A percentile compares a stretch with the other conserved stretches of the same genome.
These are phyloP conservation scores for Aspergillus fructus DNA, from an alignment of 2,329 filamentous ascomycete genomes.

Conservation along the genomic window DNA sequence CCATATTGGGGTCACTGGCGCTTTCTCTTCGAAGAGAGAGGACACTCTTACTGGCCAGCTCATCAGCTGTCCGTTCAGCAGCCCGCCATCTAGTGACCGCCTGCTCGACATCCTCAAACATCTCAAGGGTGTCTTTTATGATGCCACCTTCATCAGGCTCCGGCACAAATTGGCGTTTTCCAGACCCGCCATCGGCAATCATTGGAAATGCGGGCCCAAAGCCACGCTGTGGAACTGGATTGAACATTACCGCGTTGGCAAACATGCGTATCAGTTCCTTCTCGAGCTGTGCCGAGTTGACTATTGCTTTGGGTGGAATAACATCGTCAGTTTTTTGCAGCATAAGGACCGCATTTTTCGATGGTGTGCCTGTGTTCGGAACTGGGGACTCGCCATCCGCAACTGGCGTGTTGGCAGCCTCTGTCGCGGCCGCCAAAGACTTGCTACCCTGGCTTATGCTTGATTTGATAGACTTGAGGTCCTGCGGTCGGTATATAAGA, in stretches of 20 bases:
- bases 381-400: conserved; percentile 55
- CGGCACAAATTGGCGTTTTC: conserved; percentile 54
- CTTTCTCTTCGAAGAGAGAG: conserved; percentile 38
- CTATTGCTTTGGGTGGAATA: conserved; percentile 81
- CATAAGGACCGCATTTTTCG: conserved; percentile 43
- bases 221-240: conserved; percentile 73
- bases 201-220: conserved; percentile 61
- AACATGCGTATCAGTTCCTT: conserved; percentile 96
- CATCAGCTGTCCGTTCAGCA: conserved; percentile 57
- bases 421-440: conserved; percentile 44
- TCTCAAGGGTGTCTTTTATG: conserved; percentile 81
- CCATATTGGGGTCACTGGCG: conserved; percentile 37
- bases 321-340: conserved; percentile 68
- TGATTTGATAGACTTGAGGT: conserved; percentile 74
- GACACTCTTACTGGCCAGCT: conserved; percentile 37
- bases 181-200: conserved; percentile 44
- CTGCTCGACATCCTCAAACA: conserved; percentile 85
- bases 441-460: conserved; percentile 58
- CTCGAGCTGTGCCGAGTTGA: conserved; percentile 90
- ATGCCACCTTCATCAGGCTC: conserved; percentile 79
- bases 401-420: conserved; percentile 67
- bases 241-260: conserved; percentile 98
- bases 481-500: conserved; percentile 71
- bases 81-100: conserved; percentile 73
- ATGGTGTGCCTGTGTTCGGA: conserved; percentile 31